Percentiles rank a stretch among this genome's conserved stretches.
Conservation (phyloP, 108 stramenopile species). For the Pelagomonas calceolata region DNA sequence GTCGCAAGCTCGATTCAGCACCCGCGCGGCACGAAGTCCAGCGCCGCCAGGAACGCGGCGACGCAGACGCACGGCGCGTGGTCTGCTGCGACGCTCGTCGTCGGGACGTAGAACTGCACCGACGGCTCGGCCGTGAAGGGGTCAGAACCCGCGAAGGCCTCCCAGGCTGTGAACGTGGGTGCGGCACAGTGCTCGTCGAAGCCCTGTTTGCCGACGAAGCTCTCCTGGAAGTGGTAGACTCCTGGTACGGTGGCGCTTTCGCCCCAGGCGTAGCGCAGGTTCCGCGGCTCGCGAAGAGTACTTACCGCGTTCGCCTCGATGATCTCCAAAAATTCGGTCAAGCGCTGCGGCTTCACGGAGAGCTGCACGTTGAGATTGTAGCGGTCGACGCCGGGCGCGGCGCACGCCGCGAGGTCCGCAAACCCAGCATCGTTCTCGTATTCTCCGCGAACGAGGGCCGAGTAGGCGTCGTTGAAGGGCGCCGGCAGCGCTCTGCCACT, state of each 20-base stretch:
- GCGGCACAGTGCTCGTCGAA: conserved; percentile 25
- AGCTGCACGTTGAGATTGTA: conserved; percentile 33
- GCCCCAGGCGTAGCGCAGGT: conserved; percentile 33
- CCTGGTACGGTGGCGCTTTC: conserved; percentile 24
- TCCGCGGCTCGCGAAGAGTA: conserved; percentile 28
- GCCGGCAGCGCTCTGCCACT: not conserved
- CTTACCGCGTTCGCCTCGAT: conserved; percentile 30
- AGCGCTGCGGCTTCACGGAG: conserved; percentile 19
- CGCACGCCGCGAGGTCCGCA: not conserved
- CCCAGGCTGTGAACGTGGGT: conserved; percentile 24
- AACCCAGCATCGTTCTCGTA: not conserved
- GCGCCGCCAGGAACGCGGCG: not conserved
- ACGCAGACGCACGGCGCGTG: not conserved
- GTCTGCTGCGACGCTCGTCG: not conserved
- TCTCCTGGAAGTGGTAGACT: conserved; percentile 39
- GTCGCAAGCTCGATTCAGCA: too few relatives aligned
- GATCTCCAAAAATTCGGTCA: conserved; percentile 22
- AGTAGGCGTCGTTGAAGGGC: not conserved
- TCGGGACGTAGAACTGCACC: not conserved
- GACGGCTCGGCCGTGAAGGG: conserved; percentile 6
- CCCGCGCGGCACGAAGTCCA: not conserved
- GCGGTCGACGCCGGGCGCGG: not conserved
- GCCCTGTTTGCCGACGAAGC: conserved; percentile 19
- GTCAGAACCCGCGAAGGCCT: conserved; percentile 21
- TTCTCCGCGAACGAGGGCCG: not conserved